Evolutionary conservation across 83 land plant genomes (phyloP), one percentile per base, ranked within the genome.

Genomic region (Diphasiastrum complanatum): DNA sequence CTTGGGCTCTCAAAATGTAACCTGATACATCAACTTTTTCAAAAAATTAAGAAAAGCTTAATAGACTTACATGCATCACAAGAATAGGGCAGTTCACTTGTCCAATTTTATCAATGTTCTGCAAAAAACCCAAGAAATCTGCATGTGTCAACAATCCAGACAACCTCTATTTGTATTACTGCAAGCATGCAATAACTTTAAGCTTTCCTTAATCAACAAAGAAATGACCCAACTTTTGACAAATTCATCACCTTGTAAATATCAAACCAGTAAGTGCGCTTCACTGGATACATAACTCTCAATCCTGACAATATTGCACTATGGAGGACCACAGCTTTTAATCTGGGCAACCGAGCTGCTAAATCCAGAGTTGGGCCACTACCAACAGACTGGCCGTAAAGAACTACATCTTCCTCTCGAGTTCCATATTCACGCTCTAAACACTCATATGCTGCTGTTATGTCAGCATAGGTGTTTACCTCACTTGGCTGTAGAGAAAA

Each of bases 301-400:
- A 63, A 31, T 10, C 66, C 66, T 33, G 66, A 63, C 16, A 63
- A 26, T n/a, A 63, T 63, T 18, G 66, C 58, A 37, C 66, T 63
- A 19, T 63, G 66, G n/a, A 63, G 66, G 27, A 63, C 66, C 24
- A 63, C 61, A 24, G 66, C 66, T 16, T 57, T 28, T 40, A 63
- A 38, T 24, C 41, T 25, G 10, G 66, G 66, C 8, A 48, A 48
- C 1, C 55, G 53, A 25, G 47, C 61, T 6, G 85, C 85, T 25
- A 82, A 67, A 66, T 82, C 82, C 31, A 78, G 34, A n/a, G 82
- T 82, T 8, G 85, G 85, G 2, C 85, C 85, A 70, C 85, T 82
- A 4, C 85, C 85, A 54, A 82, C 79, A 25, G 82, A 82, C 51
- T 82, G 85, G 1, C 85, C 85, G 45, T 82, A 82, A 1, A 82